A percentile compares a stretch with the other conserved stretches of the same genome.
Evolutionary conservation across 257 asterid species (phyloP).

Genomic region (Ilex asprella): DNA sequence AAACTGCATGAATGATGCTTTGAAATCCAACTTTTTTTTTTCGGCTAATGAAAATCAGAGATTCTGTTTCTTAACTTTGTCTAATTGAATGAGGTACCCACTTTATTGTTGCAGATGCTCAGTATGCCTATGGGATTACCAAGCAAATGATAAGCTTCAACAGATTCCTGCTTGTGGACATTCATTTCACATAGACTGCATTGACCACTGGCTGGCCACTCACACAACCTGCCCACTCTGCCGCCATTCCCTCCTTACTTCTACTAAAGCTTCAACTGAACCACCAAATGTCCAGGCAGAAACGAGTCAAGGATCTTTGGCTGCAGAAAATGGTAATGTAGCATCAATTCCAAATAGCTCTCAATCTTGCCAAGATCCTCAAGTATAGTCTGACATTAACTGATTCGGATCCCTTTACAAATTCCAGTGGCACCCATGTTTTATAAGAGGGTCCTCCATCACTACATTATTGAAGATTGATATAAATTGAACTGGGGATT

Average conservation of each 20-base stretch:
- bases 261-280: conserved; percentile 20
- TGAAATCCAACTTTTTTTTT: too few relatives aligned
- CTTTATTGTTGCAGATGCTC: conserved; percentile 47
- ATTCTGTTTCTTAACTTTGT: neutral
- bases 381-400: too few relatives aligned
- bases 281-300: conserved; percentile 15
- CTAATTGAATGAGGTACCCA: neutral
- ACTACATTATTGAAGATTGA: too few relatives aligned
- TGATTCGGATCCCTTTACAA: too few relatives aligned
- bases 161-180: conserved; percentile 82
- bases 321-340: conserved; percentile 13
- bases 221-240: conserved; percentile 85
- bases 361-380: conserved; percentile 6
- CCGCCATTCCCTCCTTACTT: conserved; percentile 59
- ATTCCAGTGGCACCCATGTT: too few relatives aligned
- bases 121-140: conserved; percentile 76
- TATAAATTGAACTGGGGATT: too few relatives aligned
- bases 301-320: neutral
- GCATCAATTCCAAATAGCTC: conserved; percentile 4
- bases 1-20: too few relatives aligned
- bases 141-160: conserved; percentile 64
- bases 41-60: too few relatives aligned
- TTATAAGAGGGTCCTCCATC: too few relatives aligned
- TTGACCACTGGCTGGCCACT: conserved; percentile 67
- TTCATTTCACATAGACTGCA: conserved; percentile 80